Base-by-base conservation (phyloP, 768 basidiomycete genomes). In the Collybia nuda region DNA sequence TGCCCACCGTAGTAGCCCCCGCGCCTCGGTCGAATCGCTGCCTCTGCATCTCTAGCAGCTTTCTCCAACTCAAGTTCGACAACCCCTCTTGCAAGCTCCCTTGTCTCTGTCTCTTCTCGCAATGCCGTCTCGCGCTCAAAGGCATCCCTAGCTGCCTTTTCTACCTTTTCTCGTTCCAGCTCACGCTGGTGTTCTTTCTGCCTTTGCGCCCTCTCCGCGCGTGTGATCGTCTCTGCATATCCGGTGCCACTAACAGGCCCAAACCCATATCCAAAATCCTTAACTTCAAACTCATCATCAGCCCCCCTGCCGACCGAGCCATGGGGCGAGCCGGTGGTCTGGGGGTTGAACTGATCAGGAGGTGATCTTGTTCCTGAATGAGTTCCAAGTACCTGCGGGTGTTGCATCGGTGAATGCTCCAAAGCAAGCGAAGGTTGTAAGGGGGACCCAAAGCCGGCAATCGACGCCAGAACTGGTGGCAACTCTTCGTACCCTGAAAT, bases 241-340 rank as follows among this genome's bases (percentile, higher is more conserved):
- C 71, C 71, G 3, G 55, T 56, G 3, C 71, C 73, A 52, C 72
- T 70, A 8, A 65, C 63, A 11, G 70, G 65, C 1, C 85, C 85
- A 53, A 86, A 86, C 4, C 85, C 84, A 58, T 69, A 86, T 7
- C 86, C 85, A 48, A 74, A 86, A 57, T 87, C 75, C 53, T 73
- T 78, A 39, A 86, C 85, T 48, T 76, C 74, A 63, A 77, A 80
- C 9, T 76, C 70, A 41, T 74, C 75, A 28, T 67, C 67, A 7
- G 43, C 28, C 47, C 39, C 9, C 47, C 45, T 32, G 24, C 17
- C 46, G 19, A 28, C 14, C 22, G 5, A 41, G 56, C 18, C 23
- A 26, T n/a, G n/a, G n/a, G n/a, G 21, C 11, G 41, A 14, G 12
- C 32, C 32, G 14, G 32, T 6, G 7, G 3, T 14, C 9, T 14